Conservation (phyloP, 1,139 yeast genomes). For the Kurtzmaniella quercitrusa region DNA sequence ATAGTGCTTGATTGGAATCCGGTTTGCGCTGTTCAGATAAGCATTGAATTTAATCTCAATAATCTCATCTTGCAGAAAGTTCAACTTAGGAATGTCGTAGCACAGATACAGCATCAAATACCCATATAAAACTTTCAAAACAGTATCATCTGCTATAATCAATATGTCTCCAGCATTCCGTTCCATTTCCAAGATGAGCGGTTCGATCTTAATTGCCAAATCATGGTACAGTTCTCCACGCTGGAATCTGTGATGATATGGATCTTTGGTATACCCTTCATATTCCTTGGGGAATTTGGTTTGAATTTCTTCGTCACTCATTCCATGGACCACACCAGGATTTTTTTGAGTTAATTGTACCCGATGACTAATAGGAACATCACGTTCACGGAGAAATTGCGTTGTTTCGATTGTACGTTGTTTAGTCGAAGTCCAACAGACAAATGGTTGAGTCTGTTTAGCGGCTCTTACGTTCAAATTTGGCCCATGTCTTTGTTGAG, state of each 20-base stretch:
- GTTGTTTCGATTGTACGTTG: slow-evolving; percentile 81
- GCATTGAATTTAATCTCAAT: slow-evolving; percentile 89
- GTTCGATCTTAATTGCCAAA: slow-evolving; percentile 90
- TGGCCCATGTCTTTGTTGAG: not conserved
- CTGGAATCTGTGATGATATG: slow-evolving; percentile 89
- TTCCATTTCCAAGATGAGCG: slow-evolving; percentile 88
- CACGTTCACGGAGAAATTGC: slow-evolving; percentile 54
- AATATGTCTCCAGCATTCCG: slow-evolving; percentile 83
- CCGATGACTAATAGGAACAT: slow-evolving; percentile 64
- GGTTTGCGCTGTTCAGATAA: slow-evolving; percentile 67
- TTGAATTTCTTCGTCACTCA: slow-evolving; percentile 57
- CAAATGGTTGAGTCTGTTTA: slow-evolving; percentile 28
- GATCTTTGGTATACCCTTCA: slow-evolving; percentile 63
- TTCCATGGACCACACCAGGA: slow-evolving; percentile 82
- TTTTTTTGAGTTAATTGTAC: slow-evolving; percentile 83
- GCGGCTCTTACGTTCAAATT: not conserved
- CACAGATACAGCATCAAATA: slow-evolving; percentile 91
- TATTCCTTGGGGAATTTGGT: slow-evolving; percentile 66
- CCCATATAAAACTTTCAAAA: slow-evolving; percentile 84
- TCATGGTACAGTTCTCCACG: slow-evolving; percentile 96
- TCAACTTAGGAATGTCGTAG: slow-evolving; percentile 73
- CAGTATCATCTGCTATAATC: slow-evolving; percentile 90
- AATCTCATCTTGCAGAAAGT: slow-evolving; percentile 76
- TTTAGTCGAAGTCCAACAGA: slow-evolving; percentile 92
- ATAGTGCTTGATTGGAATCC: slow-evolving; percentile 32